These are phyloP conservation scores for Pichia inconspicua DNA, from an alignment of 1,139 yeast species.

Conservation along the genomic window DNA sequence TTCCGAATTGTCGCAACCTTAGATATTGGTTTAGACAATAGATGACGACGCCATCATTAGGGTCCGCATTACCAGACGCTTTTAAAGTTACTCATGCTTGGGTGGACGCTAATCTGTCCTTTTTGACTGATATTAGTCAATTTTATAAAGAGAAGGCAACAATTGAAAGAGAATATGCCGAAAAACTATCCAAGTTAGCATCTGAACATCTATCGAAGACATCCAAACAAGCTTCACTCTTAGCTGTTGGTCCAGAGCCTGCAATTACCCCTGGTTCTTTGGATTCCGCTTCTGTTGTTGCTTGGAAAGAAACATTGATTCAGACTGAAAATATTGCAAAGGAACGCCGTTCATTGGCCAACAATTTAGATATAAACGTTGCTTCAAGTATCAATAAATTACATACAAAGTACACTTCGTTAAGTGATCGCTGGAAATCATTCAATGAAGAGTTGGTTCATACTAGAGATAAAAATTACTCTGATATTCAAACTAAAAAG, in stretches of 20 bases:
- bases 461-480: slow-evolving; percentile 54
- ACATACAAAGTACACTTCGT: slow-evolving; percentile 44
- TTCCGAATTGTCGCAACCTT: too few species aligned
- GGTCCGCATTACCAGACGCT: slow-evolving; percentile 71
- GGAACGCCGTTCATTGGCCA: slow-evolving; percentile 55
- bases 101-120: slow-evolving; percentile 65
- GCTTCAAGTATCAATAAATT: slow-evolving; percentile 56
- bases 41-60: slow-evolving; percentile 22
- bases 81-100: slow-evolving; percentile 72
- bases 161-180: slow-evolving; percentile 77
- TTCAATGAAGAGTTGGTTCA: slow-evolving; percentile 52
- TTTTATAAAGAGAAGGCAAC: slow-evolving; percentile 78
- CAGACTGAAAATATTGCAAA: slow-evolving; percentile 78
- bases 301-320: slow-evolving; percentile 84
- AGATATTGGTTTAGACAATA: too few species aligned
- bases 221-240: slow-evolving; percentile 54
- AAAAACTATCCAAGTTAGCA: slow-evolving; percentile 55
- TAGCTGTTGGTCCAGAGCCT: slow-evolving; percentile 90
- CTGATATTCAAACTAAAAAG: slow-evolving; percentile 65
- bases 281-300: slow-evolving; percentile 85
- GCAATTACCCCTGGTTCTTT: slow-evolving; percentile 89
- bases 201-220: slow-evolving; percentile 70
- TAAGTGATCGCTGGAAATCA: slow-evolving; percentile 48
- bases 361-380: slow-evolving; percentile 53
- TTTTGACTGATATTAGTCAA: slow-evolving; percentile 70